Evolutionary conservation across 495 filamentous ascomycete species (phyloP).

Genomic region (Tuber microsphaerosporum): DNA sequence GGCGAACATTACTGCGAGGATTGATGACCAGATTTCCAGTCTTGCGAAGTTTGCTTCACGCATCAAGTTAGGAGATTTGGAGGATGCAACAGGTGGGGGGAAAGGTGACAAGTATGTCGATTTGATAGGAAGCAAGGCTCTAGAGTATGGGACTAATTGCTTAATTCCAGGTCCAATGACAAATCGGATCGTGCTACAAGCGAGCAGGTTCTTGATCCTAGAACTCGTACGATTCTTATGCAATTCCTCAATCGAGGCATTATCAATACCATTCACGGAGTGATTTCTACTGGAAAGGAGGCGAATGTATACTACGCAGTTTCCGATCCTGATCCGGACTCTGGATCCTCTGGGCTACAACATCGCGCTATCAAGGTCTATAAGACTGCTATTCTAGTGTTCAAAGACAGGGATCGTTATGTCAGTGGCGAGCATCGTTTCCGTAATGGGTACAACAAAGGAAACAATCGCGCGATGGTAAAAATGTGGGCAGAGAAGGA

Average conservation of each 20-base stretch:
- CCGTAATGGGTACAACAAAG: conserved; percentile 77
- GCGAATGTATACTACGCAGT: conserved; percentile 91
- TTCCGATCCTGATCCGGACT: conserved; percentile 46
- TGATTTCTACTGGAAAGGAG: conserved; percentile 91
- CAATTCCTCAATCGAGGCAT: conserved; percentile 86
- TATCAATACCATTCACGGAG: conserved; percentile 75
- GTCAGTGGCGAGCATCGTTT: conserved; percentile 87
- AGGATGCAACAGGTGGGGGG: conserved; percentile 50
- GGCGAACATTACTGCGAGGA: conserved; percentile 64
- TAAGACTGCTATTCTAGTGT: conserved; percentile 91
- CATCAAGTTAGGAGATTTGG: conserved; percentile 68
- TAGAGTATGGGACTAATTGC: not conserved
- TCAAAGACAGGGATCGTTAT: conserved; percentile 95
- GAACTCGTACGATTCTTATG: conserved; percentile 87
- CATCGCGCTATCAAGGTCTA: conserved; percentile 94
- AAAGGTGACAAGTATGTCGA: conserved; percentile 47
- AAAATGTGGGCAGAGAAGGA: conserved; percentile 98
- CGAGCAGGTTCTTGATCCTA: conserved; percentile 87
- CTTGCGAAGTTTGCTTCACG: conserved; percentile 82
- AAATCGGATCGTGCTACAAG: conserved; percentile 86
- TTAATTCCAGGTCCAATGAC: conserved; percentile 50
- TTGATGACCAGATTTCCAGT: conserved; percentile 81
- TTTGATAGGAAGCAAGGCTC: not conserved
- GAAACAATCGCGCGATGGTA: conserved; percentile 87
- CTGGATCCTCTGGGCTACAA: conserved; percentile 47